These are phyloP conservation scores for Sporisorium scitamineum DNA, from an alignment of 1,284 basidiomycete species.

Conservation along the genomic window DNA sequence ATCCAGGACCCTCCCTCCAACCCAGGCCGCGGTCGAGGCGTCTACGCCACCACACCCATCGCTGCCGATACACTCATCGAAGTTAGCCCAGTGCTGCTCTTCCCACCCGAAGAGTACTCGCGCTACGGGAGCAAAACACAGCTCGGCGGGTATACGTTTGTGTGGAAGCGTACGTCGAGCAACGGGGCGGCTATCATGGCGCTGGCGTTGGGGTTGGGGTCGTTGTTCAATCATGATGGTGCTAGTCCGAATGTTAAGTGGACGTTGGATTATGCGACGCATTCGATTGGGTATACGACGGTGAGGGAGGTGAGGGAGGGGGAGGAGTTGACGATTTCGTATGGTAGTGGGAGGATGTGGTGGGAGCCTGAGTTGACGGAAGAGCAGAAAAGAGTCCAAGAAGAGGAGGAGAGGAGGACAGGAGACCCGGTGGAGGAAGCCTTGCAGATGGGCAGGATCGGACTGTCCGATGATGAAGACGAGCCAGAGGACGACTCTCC, in stretches of 20 bases:
- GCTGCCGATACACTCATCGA: constrained; percentile 78
- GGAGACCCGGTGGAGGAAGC: constrained; percentile 13
- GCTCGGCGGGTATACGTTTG: constrained; percentile 86
- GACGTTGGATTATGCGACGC: constrained; percentile 71
- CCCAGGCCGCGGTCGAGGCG: constrained; percentile 55
- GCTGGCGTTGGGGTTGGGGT: constrained; percentile 85
- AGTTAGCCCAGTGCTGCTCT: constrained; percentile 85
- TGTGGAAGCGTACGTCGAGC: constrained; percentile 74
- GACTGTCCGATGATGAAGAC: constrained; percentile 9
- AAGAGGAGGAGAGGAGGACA: constrained; percentile 7
- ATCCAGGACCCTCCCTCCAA: constrained; percentile 26
- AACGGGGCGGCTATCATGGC: constrained; percentile 74
- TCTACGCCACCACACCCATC: constrained; percentile 49
- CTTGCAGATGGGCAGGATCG: constrained; percentile 22
- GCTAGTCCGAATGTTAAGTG: constrained; percentile 78
- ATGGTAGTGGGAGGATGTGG: constrained; percentile 72
- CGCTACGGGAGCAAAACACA: constrained; percentile 73
- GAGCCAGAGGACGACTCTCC: not conserved
- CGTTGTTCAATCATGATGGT: constrained; percentile 78
- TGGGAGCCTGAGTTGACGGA: constrained; percentile 48
- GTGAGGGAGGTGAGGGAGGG: constrained; percentile 73
- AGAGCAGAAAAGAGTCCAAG: constrained; percentile 11
- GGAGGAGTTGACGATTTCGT: constrained; percentile 84
- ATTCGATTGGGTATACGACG: constrained; percentile 79
- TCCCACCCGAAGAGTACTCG: constrained; percentile 74